Evolutionary conservation across 257 asterid genomes (phyloP), one percentile per base, ranked within the genome.

Genomic region (Primulina huaijiensis): DNA sequence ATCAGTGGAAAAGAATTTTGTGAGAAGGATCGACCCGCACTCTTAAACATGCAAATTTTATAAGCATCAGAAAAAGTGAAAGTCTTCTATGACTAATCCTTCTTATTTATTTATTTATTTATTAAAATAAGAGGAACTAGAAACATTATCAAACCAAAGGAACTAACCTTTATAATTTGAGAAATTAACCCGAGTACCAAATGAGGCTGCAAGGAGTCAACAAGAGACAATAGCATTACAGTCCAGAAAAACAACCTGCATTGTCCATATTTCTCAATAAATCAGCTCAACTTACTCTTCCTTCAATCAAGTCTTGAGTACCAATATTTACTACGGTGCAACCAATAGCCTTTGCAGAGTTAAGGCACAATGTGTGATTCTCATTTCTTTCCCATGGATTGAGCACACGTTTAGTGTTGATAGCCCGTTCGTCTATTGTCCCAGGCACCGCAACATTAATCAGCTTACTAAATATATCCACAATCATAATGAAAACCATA

Each of bases 341-440:
- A 43, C 98, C 98, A 81, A 92, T 92, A 61, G 98, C 98, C 82
- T 92, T 92, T 37, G 98, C 98, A 79, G 98, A 92, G 83, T 92
- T 92, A 79, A 92, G 97, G 67, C 98, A 86, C 50, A 92, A 92
- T 14, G 97, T 92, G 72, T 92, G 96, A 67, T 92, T 92, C 81
- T 92, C 98, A 69, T 90, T 92, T 83, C 95, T 92, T 79, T 92
- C 97, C 98, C 98, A 92, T 21, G 98, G 98, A 75, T 92, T 92
- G 73, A 90, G 84, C 29, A 90, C 85, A 75, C 77, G 77, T 81
- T 92, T 92, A 59, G 87, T 82, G 85, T 92, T 92, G 73, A 92
- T 92, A 68, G 98, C 94, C 56, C 98, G 85, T 55, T 92, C 98
- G 50, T 92, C 98, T 77, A 92, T 90, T 3, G 97, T 92, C 64